Base-by-base conservation (phyloP, 768 basidiomycete genomes). In the Mycena vitilis region DNA sequence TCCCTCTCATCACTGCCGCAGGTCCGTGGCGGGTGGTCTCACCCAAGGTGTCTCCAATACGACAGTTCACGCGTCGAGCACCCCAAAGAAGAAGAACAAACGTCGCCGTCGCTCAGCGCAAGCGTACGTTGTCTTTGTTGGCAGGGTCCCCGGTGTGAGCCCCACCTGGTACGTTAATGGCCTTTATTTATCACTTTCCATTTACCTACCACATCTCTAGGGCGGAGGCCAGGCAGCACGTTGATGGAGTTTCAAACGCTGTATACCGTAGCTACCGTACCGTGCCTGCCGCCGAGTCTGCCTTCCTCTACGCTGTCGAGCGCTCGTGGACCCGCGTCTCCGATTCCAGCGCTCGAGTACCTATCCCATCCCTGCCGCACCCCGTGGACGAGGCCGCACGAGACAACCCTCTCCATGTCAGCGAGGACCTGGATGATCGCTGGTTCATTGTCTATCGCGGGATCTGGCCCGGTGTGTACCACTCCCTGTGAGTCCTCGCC, bases 391-490 rank as follows among this genome's bases (percentile, higher is more conserved):
- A 5, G 20, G 12, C 3, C 40, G 10, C 2, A 5, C 15, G 40
- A 8, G 40, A 40, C 4, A 61, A 61, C 38, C 47, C 60, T 7
- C 49, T 61, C 5, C 18, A 40, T 9, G 60, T 22, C 15, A 12
- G n/a, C n/a, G 60, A 61, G 7, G 12, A 4, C 0, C 13, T 38
- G 1, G 48, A 49, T 16, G 22, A 25, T 1, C 15, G 34, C 1
- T 61, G 60, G 60, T 61, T 22, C 37, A 9, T 61, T 1, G 60
- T 61, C 0, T 61, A 51, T 38, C 60, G 60, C 20, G 60, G 60
- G 5, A 61, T 61, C 23, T 16, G 34, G 10, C 60, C 60, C 0
- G 60, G 48, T 1, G 38, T 61, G 1, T 61, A 61, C 22, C 48
- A 48, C 7, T 61, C 60, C 1, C 48, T 51, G 60, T 61, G 9